phyloP scores from a whole-genome alignment of 225 moss, liverwort and hornwort genomes.

The Ulota crispa region DNA sequence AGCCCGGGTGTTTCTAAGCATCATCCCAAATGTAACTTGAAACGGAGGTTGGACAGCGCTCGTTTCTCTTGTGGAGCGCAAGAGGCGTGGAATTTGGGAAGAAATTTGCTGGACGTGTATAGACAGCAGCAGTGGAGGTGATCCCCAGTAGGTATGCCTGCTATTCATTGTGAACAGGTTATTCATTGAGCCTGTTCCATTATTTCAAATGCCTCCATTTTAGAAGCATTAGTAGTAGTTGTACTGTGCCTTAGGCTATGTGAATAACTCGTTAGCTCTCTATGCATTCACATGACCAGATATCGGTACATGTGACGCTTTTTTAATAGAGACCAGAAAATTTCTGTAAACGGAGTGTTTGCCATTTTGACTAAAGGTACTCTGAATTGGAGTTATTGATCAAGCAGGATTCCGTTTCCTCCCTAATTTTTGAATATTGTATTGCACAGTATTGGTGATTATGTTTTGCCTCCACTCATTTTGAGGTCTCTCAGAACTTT shows the following conservation, averaged over 20 bases:
- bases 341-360: slow-evolving; percentile 40
- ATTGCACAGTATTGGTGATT: background rate
- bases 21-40: slow-evolving; percentile 34
- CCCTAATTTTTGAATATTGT: background rate
- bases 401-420: background rate
- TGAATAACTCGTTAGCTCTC: slow-evolving; percentile 57
- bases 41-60: slow-evolving; percentile 28
- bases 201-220: slow-evolving; percentile 63
- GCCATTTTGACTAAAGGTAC: slow-evolving; percentile 41
- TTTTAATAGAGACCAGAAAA: slow-evolving; percentile 22
- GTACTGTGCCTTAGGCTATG: slow-evolving; percentile 54
- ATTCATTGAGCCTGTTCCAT: slow-evolving; percentile 63
- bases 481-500: background rate
- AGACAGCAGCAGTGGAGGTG: slow-evolving; percentile 37
- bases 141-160: slow-evolving; percentile 43
- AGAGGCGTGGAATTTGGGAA: slow-evolving; percentile 37
- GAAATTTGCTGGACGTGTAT: slow-evolving; percentile 37
- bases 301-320: slow-evolving; percentile 20
- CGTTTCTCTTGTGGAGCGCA: slow-evolving; percentile 35
- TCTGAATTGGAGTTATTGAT: slow-evolving; percentile 43
- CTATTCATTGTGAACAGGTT: slow-evolving; percentile 60
- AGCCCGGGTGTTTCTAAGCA: slow-evolving; percentile 32
- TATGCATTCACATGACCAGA: slow-evolving; percentile 30
- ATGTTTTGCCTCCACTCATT: background rate
- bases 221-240: slow-evolving; percentile 54